phyloP scores from a whole-genome alignment of 208 protist genomes.

The Blastocrithidia nonstop region DNA sequence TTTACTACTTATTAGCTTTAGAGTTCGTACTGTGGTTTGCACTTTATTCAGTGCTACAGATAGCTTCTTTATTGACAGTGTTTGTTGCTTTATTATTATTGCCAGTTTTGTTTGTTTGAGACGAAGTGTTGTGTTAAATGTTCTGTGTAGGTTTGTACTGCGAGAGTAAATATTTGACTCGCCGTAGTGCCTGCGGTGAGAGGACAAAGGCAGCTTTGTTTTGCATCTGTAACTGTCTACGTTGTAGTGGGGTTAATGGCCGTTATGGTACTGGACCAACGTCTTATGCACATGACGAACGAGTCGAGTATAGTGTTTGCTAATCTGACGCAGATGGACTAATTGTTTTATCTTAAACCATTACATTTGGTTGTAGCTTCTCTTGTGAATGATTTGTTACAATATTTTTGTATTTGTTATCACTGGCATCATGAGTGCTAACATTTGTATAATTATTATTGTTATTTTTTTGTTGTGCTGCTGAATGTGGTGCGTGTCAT shows the following conservation, averaged over 20 bases:
- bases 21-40: too few relatives aligned
- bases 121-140: background rate
- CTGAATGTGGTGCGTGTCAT: too few relatives aligned
- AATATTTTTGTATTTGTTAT: constrained; percentile 1
- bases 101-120: background rate
- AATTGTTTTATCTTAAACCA: too few relatives aligned
- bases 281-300: constrained; percentile 70
- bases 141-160: constrained; percentile 13
- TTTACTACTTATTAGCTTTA: background rate
- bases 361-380: too few relatives aligned
- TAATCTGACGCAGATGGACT: background rate
- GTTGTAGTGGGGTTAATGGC: constrained; percentile 58
- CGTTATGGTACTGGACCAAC: constrained; percentile 39
- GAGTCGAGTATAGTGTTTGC: constrained; percentile 9
- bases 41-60: background rate
- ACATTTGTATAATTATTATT: too few relatives aligned
- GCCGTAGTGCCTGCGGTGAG: constrained; percentile 62
- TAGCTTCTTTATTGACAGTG: background rate
- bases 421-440: too few relatives aligned
- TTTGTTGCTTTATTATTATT: background rate
- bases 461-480: too few relatives aligned
- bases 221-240: constrained; percentile 53
- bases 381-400: background rate
- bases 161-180: constrained; percentile 54
- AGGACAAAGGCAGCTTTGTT: constrained; percentile 76